A percentile compares a stretch with the other conserved stretches of the same genome.
These are phyloP conservation scores for Flaveria brownii DNA, from an alignment of 129 eudicot genomes.

Conservation along the genomic window DNA sequence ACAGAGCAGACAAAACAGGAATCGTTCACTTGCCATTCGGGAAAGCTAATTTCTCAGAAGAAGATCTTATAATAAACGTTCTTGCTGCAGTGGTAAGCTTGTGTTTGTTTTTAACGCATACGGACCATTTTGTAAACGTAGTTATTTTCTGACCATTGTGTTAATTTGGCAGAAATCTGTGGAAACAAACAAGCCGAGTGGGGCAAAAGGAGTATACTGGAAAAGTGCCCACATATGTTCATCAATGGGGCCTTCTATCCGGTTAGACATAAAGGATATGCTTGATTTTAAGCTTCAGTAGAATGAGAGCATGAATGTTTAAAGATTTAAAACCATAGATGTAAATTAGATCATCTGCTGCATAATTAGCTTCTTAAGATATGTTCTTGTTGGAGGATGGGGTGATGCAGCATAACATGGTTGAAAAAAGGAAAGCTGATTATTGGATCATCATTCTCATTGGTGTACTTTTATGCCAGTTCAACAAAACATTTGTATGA, in stretches of 20 bases:
- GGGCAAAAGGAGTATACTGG: slow-evolving; percentile 96
- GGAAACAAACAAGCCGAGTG: slow-evolving; percentile 84
- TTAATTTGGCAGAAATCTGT: slow-evolving; percentile 65
- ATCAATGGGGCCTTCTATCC: slow-evolving; percentile 95
- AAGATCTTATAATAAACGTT: slow-evolving; percentile 70
- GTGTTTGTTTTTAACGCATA: neutral
- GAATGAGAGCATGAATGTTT: slow-evolving; percentile 25
- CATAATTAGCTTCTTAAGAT: slow-evolving; percentile 33
- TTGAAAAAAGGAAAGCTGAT: slow-evolving; percentile 27
- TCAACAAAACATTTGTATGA: slow-evolving; percentile 35
- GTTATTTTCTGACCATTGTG: slow-evolving; percentile 1
- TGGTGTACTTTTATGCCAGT: slow-evolving; percentile 35
- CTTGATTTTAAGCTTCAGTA: slow-evolving; percentile 74
- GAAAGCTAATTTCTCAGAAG: slow-evolving; percentile 79
- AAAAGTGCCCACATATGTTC: slow-evolving; percentile 93
- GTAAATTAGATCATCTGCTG: slow-evolving; percentile 53
- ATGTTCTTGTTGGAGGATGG: slow-evolving; percentile 24
- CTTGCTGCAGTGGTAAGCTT: slow-evolving; percentile 74
- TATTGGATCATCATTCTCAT: slow-evolving; percentile 28
- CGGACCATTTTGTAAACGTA: neutral
- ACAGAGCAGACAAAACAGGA: slow-evolving; percentile 92
- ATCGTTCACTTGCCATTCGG: slow-evolving; percentile 94
- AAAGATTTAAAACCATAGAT: slow-evolving; percentile 34
- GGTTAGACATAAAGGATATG: slow-evolving; percentile 77
- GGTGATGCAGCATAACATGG: slow-evolving; percentile 34